Evolutionary conservation across 2,329 filamentous ascomycete species (phyloP).

Genomic region (Corniculantispora saksenae): DNA sequence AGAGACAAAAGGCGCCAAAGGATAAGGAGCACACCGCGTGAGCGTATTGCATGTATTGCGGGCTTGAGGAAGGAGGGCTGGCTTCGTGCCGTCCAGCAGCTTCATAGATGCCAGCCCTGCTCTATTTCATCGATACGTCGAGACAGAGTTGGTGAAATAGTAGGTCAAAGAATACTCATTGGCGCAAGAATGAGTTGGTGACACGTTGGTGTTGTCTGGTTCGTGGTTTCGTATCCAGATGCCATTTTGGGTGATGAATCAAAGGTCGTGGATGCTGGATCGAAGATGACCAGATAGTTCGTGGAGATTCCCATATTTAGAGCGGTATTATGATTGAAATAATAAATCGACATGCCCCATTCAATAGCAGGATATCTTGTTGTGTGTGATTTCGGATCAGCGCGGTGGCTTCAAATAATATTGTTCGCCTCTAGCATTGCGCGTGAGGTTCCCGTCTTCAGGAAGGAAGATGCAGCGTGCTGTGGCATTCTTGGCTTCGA

Average conservation of each 20-base stretch:
- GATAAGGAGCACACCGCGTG: neutral
- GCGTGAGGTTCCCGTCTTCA: constrained; percentile 43
- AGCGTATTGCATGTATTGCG: neutral
- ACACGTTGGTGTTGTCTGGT: too few species aligned
- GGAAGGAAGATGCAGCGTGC: constrained; percentile 43
- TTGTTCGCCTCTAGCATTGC: constrained; percentile 40
- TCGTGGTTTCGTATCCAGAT: too few species aligned
- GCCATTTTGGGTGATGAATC: too few species aligned
- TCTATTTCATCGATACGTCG: too few species aligned
- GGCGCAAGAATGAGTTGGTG: too few species aligned
- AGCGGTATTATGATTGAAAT: too few species aligned
- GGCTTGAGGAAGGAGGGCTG: neutral
- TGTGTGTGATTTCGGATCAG: neutral
- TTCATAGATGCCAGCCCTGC: too few species aligned
- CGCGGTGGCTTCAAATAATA: constrained; percentile 27
- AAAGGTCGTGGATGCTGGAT: too few species aligned
- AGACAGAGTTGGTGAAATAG: neutral
- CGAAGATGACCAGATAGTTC: too few species aligned
- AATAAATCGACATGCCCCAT: too few species aligned
- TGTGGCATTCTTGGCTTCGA: constrained; percentile 31
- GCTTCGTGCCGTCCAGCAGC: neutral
- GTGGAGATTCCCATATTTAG: too few species aligned
- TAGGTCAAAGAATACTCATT: too few species aligned
- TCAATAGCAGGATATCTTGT: neutral
- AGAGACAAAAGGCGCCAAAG: neutral